Percentiles rank a stretch among this genome's conserved stretches.
Conservation (phyloP, 2,329 filamentous ascomycete genomes). For the Truncatella angustata region DNA sequence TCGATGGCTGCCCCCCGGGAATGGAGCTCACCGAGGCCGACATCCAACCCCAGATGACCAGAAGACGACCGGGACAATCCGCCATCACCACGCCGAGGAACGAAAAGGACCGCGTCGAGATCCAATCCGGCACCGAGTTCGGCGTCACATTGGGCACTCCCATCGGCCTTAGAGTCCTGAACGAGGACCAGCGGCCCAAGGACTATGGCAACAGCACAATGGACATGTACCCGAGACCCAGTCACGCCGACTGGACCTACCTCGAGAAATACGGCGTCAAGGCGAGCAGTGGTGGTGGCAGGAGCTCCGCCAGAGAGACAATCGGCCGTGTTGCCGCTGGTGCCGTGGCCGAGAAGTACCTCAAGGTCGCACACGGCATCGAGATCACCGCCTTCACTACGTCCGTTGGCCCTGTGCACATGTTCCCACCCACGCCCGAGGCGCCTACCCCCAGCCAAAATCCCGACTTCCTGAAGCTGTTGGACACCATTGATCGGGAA, state of each 20-base stretch:
- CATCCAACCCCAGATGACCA: conserved; percentile 93
- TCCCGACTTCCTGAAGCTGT: conserved; percentile 73
- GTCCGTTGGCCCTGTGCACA: conserved; percentile 76
- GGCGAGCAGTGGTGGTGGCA: conserved; percentile 84
- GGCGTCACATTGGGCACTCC: conserved; percentile 89
- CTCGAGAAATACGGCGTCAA: conserved; percentile 96
- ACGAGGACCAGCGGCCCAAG: conserved; percentile 88
- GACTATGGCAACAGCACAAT: conserved; percentile 91
- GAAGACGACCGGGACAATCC: conserved; percentile 84
- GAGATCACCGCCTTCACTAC: conserved; percentile 91
- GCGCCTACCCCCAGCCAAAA: conserved; percentile 70
- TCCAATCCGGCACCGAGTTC: conserved; percentile 89
- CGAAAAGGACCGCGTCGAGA: conserved; percentile 88
- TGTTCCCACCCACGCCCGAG: conserved; percentile 69
- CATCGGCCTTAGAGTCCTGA: conserved; percentile 82
- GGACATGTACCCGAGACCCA: conserved; percentile 86
- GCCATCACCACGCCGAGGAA: conserved; percentile 88
- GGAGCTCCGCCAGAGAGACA: conserved; percentile 90
- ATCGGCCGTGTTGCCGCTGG: conserved; percentile 91
- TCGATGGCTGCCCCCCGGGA: conserved; percentile 88
- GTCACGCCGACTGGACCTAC: conserved; percentile 96
- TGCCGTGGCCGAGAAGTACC: conserved; percentile 90
- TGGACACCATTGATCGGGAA: conserved; percentile 69
- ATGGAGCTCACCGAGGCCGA: conserved; percentile 81
- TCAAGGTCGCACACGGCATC: conserved; percentile 74